Evolutionary conservation across 176 grass and related monocot species (phyloP).

Genomic region (Alloteropsis semialata): DNA sequence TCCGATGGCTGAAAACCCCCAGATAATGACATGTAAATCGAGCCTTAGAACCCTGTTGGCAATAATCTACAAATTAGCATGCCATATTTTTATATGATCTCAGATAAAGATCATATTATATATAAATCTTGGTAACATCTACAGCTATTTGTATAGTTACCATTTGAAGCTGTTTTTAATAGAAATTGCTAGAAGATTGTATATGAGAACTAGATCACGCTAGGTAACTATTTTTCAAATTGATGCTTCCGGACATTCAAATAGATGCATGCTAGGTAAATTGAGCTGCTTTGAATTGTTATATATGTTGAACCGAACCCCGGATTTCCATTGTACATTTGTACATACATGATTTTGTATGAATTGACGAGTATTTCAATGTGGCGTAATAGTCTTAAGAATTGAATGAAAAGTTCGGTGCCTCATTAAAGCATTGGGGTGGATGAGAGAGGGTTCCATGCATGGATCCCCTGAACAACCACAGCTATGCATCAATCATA

Average conservation of each 20-base stretch:
- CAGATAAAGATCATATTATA: too few species aligned
- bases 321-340: background rate
- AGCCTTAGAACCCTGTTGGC: too few species aligned
- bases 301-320: background rate
- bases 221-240: background rate
- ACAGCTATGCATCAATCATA: conserved; percentile 36
- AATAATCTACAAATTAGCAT: too few species aligned
- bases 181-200: too few species aligned
- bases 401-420: conserved; percentile 22
- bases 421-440: background rate
- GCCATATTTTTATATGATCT: too few species aligned
- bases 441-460: background rate
- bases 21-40: too few species aligned
- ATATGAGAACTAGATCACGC: background rate
- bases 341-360: too few species aligned
- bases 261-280: background rate
- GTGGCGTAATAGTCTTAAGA: background rate
- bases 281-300: background rate
- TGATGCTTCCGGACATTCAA: background rate
- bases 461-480: conserved; percentile 18
- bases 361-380: background rate
- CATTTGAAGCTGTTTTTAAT: background rate
- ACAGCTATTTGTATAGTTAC: background rate
- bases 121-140: too few species aligned
- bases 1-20: too few species aligned